Evolutionary conservation across 495 filamentous ascomycete species (phyloP), one percentile per base, ranked within the genome.

Genomic region (Penicillium canescens): DNA sequence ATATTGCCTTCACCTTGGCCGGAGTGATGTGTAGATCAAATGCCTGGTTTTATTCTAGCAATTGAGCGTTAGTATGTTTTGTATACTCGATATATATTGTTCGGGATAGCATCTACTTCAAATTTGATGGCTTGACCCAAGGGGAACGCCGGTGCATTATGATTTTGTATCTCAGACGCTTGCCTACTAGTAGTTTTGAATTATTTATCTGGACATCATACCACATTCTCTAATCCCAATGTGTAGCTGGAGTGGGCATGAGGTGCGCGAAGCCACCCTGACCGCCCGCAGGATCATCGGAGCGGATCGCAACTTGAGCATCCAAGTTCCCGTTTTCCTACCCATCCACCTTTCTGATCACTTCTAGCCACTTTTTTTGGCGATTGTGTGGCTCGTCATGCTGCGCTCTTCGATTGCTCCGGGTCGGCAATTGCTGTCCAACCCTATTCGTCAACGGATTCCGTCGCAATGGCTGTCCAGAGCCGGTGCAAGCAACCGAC

Each of bases 341-440:
- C 66, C 52, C 70, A 69, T 63, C 61, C 59, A 67, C 60, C 56
- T 55, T 58, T 60, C 49, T 50, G 42, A 61, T 61, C 54, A 56
- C 66, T 54, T 51, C 28, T 36, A 51, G 49, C 68, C 61, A 60
- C 62, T 61, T 53, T 53, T 50, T 51, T 62, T 62, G 66, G 64
- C 67, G 69, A 73, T 70, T 67, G 68, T 72, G 75, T 67, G 64
- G 76, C 71, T 67, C 69, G 68, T 65, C 61, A 78, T 78, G 76
- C 76, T 78, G 74, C 74, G 76, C 67, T 73, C 69, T 49, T 75
- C 74, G 61, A 67, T 75, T 71, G 59, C 69, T 57, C 68, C 69
- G 62, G 67, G 72, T 61, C 74, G 73, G 62, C 73, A 72, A 57
- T 56, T 76, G 60, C 63, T 77, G 68, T 69, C 70, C 48, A 65